A percentile compares a stretch with the other conserved stretches of the same genome.
Evolutionary conservation across 306 rosid species (phyloP).

Genomic region (Cucumis melo): DNA sequence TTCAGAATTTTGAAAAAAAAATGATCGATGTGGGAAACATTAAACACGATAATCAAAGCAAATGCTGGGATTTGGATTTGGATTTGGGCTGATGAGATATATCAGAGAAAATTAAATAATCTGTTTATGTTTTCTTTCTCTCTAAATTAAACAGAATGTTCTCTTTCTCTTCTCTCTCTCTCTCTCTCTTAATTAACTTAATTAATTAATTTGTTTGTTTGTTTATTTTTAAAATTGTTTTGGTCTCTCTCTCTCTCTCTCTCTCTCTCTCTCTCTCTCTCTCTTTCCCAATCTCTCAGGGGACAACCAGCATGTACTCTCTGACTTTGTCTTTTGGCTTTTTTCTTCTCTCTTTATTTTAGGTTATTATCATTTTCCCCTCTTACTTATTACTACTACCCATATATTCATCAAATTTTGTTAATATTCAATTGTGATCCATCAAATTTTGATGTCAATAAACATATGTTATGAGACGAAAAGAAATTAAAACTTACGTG

Average conservation of each 20-base stretch:
- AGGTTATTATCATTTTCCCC: not conserved
- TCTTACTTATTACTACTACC: not conserved
- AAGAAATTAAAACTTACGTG: too few species aligned
- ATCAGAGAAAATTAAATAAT: not conserved
- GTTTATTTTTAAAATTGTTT: too few species aligned
- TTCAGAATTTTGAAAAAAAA: not conserved
- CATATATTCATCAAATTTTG: not conserved
- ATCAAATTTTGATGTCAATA: too few species aligned
- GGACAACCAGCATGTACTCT: slow-evolving; percentile 43
- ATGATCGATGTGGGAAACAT: not conserved
- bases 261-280: not conserved
- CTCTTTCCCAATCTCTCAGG: slow-evolving; percentile 16
- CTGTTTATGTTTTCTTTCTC: too few species aligned
- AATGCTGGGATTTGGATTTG: not conserved
- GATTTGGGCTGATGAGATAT: not conserved
- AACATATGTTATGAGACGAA: too few species aligned
- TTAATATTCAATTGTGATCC: too few species aligned
- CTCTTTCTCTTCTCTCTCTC: too few species aligned
- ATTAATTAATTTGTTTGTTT: too few species aligned
- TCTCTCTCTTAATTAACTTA: too few species aligned
- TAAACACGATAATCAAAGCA: slow-evolving; percentile 2
- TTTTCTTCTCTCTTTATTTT: slow-evolving; percentile 16
- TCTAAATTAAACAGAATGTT: too few species aligned
- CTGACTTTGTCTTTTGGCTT: slow-evolving; percentile 32
- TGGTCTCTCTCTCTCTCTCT: too few species aligned